These are phyloP conservation scores for Arctostaphylos glauca DNA, from an alignment of 148 eudicot species.

Conservation along the genomic window DNA sequence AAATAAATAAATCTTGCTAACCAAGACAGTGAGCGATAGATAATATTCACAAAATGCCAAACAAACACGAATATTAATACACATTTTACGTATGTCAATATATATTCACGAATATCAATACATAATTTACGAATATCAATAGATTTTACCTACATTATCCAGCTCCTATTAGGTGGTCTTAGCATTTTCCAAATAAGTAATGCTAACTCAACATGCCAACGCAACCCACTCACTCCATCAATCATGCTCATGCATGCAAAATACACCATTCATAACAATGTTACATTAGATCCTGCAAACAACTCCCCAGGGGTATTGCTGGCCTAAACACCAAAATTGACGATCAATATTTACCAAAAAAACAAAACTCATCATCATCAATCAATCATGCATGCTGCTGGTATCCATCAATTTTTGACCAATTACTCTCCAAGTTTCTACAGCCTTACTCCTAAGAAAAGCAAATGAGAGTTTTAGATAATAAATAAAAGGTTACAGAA, in stretches of 20 bases:
- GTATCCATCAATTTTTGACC: slow-evolving; percentile 4
- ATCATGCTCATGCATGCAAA: neutral
- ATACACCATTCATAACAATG: neutral
- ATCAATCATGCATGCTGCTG: neutral
- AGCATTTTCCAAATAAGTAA: too few relatives aligned
- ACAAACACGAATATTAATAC: too few relatives aligned
- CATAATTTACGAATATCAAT: too few relatives aligned
- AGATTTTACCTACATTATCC: too few relatives aligned
- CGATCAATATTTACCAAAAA: too few relatives aligned
- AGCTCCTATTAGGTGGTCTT: too few relatives aligned
- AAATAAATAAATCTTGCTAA: too few relatives aligned
- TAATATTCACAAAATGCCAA: too few relatives aligned
- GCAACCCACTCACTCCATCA: neutral
- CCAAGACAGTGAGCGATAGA: too few relatives aligned
- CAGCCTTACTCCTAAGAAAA: neutral
- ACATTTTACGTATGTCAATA: too few relatives aligned
- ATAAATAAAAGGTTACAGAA: slow-evolving; percentile 13
- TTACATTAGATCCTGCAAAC: neutral
- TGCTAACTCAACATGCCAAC: too few relatives aligned
- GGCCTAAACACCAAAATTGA: slow-evolving; percentile 10
- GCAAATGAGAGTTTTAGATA: neutral
- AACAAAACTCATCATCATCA: slow-evolving; percentile 1
- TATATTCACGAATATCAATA: too few relatives aligned
- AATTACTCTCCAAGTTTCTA: slow-evolving; percentile 2
- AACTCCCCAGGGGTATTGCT: neutral